Evolutionary conservation across 2,329 filamentous ascomycete genomes (phyloP).

Genomic region (Fusarium brachygibbosum): DNA sequence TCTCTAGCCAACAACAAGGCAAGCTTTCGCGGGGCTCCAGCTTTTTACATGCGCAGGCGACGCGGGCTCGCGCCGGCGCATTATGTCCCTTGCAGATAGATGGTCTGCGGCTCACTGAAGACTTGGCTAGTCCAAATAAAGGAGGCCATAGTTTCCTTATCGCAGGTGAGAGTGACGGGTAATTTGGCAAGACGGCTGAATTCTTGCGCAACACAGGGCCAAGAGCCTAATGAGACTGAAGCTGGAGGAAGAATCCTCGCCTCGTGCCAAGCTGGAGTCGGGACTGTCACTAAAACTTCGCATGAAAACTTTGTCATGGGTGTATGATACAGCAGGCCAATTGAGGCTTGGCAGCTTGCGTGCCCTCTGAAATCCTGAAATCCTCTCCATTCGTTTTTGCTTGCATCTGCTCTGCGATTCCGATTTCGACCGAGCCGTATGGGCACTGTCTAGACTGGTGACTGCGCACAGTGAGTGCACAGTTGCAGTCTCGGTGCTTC

Average conservation of each 20-base stretch:
- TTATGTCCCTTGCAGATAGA: slow-evolving; percentile 47
- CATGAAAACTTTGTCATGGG: slow-evolving; percentile 32
- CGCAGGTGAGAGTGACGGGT: slow-evolving; percentile 1
- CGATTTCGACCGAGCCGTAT: slow-evolving; percentile 48
- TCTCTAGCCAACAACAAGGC: slow-evolving; percentile 43
- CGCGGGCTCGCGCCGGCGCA: slow-evolving; percentile 35
- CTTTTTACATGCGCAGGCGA: slow-evolving; percentile 45
- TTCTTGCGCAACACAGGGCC: slow-evolving; percentile 20
- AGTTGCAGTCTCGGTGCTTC: slow-evolving; percentile 21
- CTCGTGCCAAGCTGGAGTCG: slow-evolving; percentile 4
- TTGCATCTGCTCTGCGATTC: slow-evolving; percentile 26
- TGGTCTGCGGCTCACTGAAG: slow-evolving; percentile 42
- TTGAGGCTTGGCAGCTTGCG: slow-evolving; percentile 19
- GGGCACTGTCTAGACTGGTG: slow-evolving; percentile 12
- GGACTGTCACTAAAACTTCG: slow-evolving; percentile 15
- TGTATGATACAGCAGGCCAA: slow-evolving; percentile 9
- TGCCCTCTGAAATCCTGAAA: slow-evolving; percentile 12
- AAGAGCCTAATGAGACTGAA: slow-evolving; percentile 11
- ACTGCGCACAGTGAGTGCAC: not conserved
- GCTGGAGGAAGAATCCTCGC: slow-evolving; percentile 10
- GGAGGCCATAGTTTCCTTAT: slow-evolving; percentile 28
- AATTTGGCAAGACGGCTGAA: slow-evolving; percentile 26
- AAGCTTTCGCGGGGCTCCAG: slow-evolving; percentile 46
- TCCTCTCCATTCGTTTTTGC: slow-evolving; percentile 20
- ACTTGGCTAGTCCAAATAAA: slow-evolving; percentile 30